Evolutionary conservation across 2,329 filamentous ascomycete species (phyloP), one percentile per base, ranked within the genome.

Genomic region (Chaetothyriales sp.): DNA sequence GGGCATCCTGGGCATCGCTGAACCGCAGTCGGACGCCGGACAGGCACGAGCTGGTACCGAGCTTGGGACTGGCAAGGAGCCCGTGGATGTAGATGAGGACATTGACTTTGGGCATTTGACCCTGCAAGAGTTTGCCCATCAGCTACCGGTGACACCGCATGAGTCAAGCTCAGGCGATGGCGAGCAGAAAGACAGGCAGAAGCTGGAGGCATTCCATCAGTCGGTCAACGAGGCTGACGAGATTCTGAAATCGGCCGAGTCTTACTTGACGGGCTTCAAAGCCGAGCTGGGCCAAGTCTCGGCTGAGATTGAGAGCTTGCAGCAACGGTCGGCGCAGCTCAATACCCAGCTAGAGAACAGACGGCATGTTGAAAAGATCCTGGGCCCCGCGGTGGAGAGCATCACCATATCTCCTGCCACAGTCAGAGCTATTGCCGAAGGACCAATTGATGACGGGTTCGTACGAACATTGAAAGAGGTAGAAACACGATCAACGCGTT

Each of bases 281-380:
- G 85, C 88, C 53, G 93, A 98, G 66, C 78, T 98, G 9, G 90
- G 87, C 7, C 79, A 81, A 12, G 92, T 98, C 10, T 95, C 92
- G 1, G 83, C 88, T 5, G 92, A 98, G 64, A 98, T 98, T 48
- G 92, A 98, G 68, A 88, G 82, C 1, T 70, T 98, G 43, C 92
- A 98, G 68, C 81, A 83, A 48, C 80, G 92, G 46, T 98, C 92
- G 0, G 78, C 83, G 9, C 80, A 83, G 6, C 69, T 98, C 53
- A 95, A 87, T 60, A 80, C 85, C 36, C 82, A 88, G 61, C 72
- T 98, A 26, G 84, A 94, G 58, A 95, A 95, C 62, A 78, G 93
- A 36, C 89, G 84, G 64, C 81, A 84, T 15, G 86, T 96, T 3
- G 92, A 96, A 68, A 89, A 86, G 65, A 76, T 87, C 1, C 72